phyloP scores from a whole-genome alignment of 2,329 filamentous ascomycete species.

The Xylariaceae sp. region DNA sequence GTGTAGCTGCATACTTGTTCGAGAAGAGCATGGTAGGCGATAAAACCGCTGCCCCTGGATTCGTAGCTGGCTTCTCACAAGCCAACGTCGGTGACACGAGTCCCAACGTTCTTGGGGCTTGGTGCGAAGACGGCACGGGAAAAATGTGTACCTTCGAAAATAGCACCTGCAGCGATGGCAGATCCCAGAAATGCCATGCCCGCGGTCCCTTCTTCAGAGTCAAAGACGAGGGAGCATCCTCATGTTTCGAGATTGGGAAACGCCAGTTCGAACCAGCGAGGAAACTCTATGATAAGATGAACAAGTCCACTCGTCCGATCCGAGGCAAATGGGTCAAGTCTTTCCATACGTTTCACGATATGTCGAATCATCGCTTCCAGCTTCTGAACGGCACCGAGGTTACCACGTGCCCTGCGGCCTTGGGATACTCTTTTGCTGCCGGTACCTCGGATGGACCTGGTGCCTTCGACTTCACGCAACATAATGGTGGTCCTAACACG shows the following conservation, averaged over 20 bases:
- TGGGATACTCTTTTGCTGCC: slow-evolving; percentile 89
- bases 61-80: slow-evolving; percentile 89
- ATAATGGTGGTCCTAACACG: slow-evolving; percentile 63
- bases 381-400: slow-evolving; percentile 67
- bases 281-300: slow-evolving; percentile 48
- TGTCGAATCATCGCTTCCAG: slow-evolving; percentile 68
- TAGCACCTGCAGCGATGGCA: slow-evolving; percentile 73
- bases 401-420: slow-evolving; percentile 74
- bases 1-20: slow-evolving; percentile 79
- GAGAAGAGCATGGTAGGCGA: slow-evolving; percentile 62
- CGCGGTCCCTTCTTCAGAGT: slow-evolving; percentile 64
- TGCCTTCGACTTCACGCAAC: slow-evolving; percentile 89
- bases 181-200: slow-evolving; percentile 65
- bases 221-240: slow-evolving; percentile 66
- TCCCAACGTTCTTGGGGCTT: slow-evolving; percentile 82
- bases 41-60: slow-evolving; percentile 54
- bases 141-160: slow-evolving; percentile 69
- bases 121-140: slow-evolving; percentile 79
- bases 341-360: slow-evolving; percentile 80
- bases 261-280: slow-evolving; percentile 55
- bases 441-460: slow-evolving; percentile 91
- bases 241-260: slow-evolving; percentile 69
- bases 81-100: slow-evolving; percentile 87
- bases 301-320: slow-evolving; percentile 44
- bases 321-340: slow-evolving; percentile 65